These are phyloP conservation scores for Entamoeba histolytica DNA, from an alignment of 208 protist genomes.

Conservation along the genomic window DNA sequence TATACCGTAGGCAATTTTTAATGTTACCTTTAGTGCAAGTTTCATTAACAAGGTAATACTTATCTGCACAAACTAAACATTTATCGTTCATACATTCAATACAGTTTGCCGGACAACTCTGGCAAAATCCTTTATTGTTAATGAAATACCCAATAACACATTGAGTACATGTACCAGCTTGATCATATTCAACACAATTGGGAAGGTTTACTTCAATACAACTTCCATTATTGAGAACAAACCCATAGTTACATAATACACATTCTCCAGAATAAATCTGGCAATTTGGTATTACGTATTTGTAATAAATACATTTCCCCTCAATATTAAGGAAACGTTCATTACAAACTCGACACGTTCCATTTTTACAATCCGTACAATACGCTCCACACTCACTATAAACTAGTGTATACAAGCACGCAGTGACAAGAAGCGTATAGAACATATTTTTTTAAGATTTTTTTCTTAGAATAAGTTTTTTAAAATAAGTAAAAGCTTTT, in stretches of 20 bases:
- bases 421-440: no score
- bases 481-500: no score
- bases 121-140: not conserved
- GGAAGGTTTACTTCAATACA: not conserved
- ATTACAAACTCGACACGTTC: no score
- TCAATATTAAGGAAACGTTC: no score
- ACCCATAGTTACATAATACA: not conserved
- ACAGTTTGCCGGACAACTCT: not conserved
- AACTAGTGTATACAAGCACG: no score
- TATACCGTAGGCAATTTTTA: not conserved
- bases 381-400: no score
- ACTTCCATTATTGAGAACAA: not conserved
- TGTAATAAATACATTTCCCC: no score
- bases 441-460: no score
- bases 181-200: not conserved
- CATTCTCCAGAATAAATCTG: not conserved
- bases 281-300: no score
- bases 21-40: not conserved
- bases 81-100: not conserved
- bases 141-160: not conserved
- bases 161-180: not conserved
- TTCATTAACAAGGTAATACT: not conserved
- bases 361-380: no score
- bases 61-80: not conserved
- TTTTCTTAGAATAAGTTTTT: no score